A percentile compares a stretch with the other conserved stretches of the same genome.
Conservation (phyloP, 768 basidiomycete genomes). For the Lactarius hengduanensis region DNA sequence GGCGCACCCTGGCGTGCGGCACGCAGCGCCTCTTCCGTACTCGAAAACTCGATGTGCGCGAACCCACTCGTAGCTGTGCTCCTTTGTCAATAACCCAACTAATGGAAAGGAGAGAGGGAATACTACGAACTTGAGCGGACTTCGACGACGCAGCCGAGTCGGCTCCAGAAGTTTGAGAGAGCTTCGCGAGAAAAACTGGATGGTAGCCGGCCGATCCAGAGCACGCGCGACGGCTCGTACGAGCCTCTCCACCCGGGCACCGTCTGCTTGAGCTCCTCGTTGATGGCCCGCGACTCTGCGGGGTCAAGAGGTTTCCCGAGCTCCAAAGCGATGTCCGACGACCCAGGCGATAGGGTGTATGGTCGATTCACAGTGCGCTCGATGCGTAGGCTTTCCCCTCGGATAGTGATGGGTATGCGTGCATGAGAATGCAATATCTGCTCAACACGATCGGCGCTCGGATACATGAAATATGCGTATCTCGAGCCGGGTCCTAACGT, state of each 20-base stretch:
- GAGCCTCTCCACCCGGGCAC: slow-evolving; percentile 16
- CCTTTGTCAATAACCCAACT: neutral
- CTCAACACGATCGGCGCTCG: slow-evolving; percentile 8
- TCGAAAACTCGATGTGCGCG: slow-evolving; percentile 26
- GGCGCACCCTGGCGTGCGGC: slow-evolving; percentile 15
- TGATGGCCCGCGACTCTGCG: neutral
- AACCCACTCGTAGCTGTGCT: slow-evolving; percentile 9
- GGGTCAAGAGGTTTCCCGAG: neutral
- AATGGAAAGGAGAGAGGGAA: neutral
- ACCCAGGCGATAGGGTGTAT: neutral
- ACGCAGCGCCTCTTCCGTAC: slow-evolving; percentile 6
- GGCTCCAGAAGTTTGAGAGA: slow-evolving; percentile 22
- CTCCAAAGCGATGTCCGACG: neutral
- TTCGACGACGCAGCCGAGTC: slow-evolving; percentile 23
- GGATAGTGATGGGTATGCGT: slow-evolving; percentile 11
- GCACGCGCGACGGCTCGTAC: slow-evolving; percentile 11
- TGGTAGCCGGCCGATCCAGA: slow-evolving; percentile 20
- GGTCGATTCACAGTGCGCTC: slow-evolving; percentile 2
- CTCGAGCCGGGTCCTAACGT: slow-evolving; percentile 15
- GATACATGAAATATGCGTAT: slow-evolving; percentile 18
- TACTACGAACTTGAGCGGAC: slow-evolving; percentile 20
- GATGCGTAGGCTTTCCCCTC: neutral
- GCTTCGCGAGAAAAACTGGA: neutral
- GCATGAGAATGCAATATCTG: slow-evolving; percentile 10
- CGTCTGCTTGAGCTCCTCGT: slow-evolving; percentile 12